Evolutionary conservation across 306 rosid species (phyloP), one percentile per base, ranked within the genome.

Genomic region (Castanopsis chinensis): DNA sequence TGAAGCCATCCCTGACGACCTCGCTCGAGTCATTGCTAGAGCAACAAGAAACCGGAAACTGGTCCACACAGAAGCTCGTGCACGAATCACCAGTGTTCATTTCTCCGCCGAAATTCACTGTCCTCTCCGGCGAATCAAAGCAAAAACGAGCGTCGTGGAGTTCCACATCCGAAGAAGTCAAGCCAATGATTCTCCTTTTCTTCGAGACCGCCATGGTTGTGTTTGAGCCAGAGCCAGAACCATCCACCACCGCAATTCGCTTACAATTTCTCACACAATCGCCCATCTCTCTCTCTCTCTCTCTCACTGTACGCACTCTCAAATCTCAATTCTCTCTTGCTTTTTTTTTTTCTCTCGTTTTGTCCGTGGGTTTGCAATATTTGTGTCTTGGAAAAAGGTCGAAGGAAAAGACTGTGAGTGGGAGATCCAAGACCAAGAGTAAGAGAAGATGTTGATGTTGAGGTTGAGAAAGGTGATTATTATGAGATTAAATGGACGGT

Each of bases 381-480:
- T 19, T 35, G 65, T 65, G 43, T 53, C 12, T 0, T 0, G 3
- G 25, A 60, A 60, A 25, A 8, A 4, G 11, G 1, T 33, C n/a
- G 14, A 32, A 25, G 72, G 43, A 27, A 19, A 3, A 63, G 72
- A 75, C 41, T 14, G 80, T 25, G 59, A 55, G 84, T 69, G 79
- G 81, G 85, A 69, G 87, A 84, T 84, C 87, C 83, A 65, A 84
- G 89, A 63, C 87, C 83, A 65, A 84, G 89, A 63, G 73, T 80
- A 3, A 23, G 14, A 41, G 45, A 41, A 41, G 27, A 41, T 49
- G 53, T 49, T 12, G 86, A 88, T 84, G 82, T 75, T 73, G 79
- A 82, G 78, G 83, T 2, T 2, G 12, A 56, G 27, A 28, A 33
- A 28, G 53, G 78, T 76, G 51, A 32, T 64, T 65, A 65, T 79